Conservation (phyloP, 2,329 filamentous ascomycete genomes). For the Madurella fahalii region DNA sequence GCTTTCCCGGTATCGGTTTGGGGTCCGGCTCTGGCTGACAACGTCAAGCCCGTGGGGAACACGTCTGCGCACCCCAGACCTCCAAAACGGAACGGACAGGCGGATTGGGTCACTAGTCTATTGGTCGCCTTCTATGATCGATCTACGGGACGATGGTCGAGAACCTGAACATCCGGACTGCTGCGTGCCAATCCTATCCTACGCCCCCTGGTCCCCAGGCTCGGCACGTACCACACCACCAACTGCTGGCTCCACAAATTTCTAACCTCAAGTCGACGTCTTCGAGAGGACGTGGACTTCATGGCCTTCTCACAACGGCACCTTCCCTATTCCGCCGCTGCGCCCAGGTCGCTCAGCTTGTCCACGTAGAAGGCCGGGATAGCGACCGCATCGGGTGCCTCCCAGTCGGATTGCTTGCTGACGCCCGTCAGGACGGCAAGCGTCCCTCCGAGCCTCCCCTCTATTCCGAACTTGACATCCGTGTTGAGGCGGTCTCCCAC, state of each 20-base stretch:
- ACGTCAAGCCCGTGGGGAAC: too few species aligned
- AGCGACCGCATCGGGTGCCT: slow-evolving; percentile 62
- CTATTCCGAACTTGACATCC: slow-evolving; percentile 91
- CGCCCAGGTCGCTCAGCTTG: slow-evolving; percentile 68
- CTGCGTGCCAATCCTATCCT: too few species aligned
- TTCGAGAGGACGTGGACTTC: too few species aligned
- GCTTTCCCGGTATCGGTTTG: too few species aligned
- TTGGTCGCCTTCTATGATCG: slow-evolving; percentile 2
- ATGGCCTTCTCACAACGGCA: background rate
- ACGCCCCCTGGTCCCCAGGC: too few species aligned
- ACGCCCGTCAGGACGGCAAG: slow-evolving; percentile 89
- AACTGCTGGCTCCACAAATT: too few species aligned
- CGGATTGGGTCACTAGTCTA: background rate
- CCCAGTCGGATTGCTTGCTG: slow-evolving; percentile 76
- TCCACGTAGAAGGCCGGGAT: slow-evolving; percentile 83
- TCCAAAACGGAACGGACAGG: too few species aligned
- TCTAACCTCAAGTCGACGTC: too few species aligned
- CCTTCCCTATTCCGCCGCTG: slow-evolving; percentile 8
- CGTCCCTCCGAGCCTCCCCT: slow-evolving; percentile 86
- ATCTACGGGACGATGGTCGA: background rate
- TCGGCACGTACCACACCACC: too few species aligned
- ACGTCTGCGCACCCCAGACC: too few species aligned
- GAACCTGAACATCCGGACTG: too few species aligned
- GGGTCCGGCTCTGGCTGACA: too few species aligned
- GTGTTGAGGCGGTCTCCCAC: slow-evolving; percentile 91